Percentiles rank a stretch among this genome's conserved stretches.
Evolutionary conservation across 1,284 basidiomycete genomes (phyloP).

Genomic region (Sphaerobolus stellatus): DNA sequence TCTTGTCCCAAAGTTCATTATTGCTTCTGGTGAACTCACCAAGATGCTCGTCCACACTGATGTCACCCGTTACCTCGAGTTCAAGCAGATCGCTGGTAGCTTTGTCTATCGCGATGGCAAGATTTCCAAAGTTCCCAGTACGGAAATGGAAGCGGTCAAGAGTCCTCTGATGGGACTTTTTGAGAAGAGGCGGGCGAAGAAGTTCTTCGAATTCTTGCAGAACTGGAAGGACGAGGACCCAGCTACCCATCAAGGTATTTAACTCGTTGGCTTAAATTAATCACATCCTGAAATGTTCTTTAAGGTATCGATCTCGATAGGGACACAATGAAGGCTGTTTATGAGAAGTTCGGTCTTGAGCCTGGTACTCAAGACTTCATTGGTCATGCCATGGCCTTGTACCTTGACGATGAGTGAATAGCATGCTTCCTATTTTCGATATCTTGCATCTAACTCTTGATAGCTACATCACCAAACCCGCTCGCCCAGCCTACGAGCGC

Average conservation of each 20-base stretch:
- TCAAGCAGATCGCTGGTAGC: constrained; percentile 99
- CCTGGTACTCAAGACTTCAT: constrained; percentile 98
- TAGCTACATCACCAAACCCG: constrained; percentile 92
- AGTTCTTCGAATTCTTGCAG: constrained; percentile 98
- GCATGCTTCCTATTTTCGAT: not conserved
- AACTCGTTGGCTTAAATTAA: not conserved
- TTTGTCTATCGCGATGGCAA: constrained; percentile 96
- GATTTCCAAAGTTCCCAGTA: constrained; percentile 98
- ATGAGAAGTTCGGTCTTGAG: constrained; percentile 97
- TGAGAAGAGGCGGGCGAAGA: constrained; percentile 97
- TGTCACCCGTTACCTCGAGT: constrained; percentile 98
- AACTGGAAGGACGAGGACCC: constrained; percentile 94
- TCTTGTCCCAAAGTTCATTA: constrained; percentile 96
- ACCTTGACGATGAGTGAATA: constrained; percentile 93
- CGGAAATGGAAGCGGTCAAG: constrained; percentile 95
- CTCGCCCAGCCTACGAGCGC: constrained; percentile 89
- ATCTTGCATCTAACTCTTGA: not conserved
- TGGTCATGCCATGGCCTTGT: constrained; percentile 98
- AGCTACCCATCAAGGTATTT: constrained; percentile 88
- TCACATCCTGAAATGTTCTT: not conserved
- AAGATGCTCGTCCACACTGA: constrained; percentile 99
- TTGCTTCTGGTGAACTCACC: constrained; percentile 96
- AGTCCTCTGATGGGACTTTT: constrained; percentile 97
- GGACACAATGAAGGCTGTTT: constrained; percentile 90
- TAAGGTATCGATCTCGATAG: constrained; percentile 83